phyloP scores from a whole-genome alignment of 192 early-diverging fungal species.

The Geosiphon pyriformis region DNA sequence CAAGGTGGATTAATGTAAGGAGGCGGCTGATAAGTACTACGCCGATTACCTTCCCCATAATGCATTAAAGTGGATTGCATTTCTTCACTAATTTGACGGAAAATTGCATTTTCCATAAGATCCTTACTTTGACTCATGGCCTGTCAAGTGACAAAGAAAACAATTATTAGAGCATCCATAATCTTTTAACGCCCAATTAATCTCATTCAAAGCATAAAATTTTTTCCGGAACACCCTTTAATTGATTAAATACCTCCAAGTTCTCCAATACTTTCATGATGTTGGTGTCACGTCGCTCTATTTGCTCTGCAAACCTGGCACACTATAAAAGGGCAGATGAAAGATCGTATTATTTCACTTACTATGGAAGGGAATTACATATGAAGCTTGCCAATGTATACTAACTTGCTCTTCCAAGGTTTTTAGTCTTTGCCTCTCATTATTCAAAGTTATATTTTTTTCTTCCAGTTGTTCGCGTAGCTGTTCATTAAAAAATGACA shows the following conservation, averaged over 20 bases:
- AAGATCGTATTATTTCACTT: too few species aligned
- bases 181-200: too few species aligned
- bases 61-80: constrained; percentile 9
- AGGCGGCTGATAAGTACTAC: constrained; percentile 8
- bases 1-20: constrained; percentile 23
- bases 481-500: constrained; percentile 33
- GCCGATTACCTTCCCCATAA: neutral
- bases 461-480: constrained; percentile 35
- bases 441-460: constrained; percentile 28
- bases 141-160: neutral
- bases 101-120: constrained; percentile 18
- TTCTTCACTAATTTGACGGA: constrained; percentile 16
- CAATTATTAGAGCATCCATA: constrained; percentile 1
- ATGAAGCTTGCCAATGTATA: neutral
- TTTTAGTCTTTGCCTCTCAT: constrained; percentile 28
- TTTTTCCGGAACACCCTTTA: too few species aligned
- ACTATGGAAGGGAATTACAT: too few species aligned
- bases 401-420: constrained; percentile 19
- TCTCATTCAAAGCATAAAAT: too few species aligned
- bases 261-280: constrained; percentile 8
- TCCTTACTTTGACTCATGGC: constrained; percentile 17
- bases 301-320: neutral
- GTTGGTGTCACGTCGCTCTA: constrained; percentile 13
- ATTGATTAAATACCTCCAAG: constrained; percentile 16
- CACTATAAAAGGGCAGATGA: neutral